Evolutionary conservation across 2,329 filamentous ascomycete genomes (phyloP).

Genomic region (Verticillium longisporum): DNA sequence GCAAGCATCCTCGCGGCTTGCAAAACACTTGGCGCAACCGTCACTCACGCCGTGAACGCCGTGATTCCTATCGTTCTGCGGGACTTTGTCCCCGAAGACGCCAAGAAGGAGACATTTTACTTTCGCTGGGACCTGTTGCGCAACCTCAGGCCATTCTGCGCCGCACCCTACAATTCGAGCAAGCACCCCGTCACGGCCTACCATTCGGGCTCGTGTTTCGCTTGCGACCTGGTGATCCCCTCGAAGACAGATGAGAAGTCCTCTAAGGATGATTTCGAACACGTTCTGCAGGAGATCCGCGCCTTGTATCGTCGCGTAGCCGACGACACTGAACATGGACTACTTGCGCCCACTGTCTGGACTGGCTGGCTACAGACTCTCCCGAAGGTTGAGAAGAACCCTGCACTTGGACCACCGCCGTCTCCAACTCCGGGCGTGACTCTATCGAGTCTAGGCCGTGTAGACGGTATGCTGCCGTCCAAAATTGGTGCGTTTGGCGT

Average conservation of each 20-base stretch:
- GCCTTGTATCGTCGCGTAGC: slow-evolving; percentile 17
- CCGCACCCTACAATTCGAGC: slow-evolving; percentile 11
- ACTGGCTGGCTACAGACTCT: slow-evolving; percentile 3
- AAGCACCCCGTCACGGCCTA: slow-evolving; percentile 17
- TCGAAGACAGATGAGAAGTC: background rate
- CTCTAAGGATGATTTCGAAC: slow-evolving; percentile 12
- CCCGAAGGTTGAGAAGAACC: background rate
- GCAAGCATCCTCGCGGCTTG: slow-evolving; percentile 9
- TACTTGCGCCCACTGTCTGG: slow-evolving; percentile 16
- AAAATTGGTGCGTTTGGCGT: slow-evolving; percentile 17
- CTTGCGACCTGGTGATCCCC: slow-evolving; percentile 14
- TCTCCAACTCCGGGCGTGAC: no score
- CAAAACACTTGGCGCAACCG: slow-evolving; percentile 12
- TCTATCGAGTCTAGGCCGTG: no score
- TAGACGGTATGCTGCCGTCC: slow-evolving; percentile 15
- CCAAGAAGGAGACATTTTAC: background rate
- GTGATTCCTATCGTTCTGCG: slow-evolving; percentile 17
- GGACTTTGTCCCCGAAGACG: slow-evolving; percentile 8
- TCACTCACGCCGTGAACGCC: slow-evolving; percentile 21
- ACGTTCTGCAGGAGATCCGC: slow-evolving; percentile 12
- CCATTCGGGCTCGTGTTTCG: slow-evolving; percentile 18
- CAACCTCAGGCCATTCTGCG: slow-evolving; percentile 18
- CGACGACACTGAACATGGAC: slow-evolving; percentile 18
- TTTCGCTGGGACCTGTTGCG: slow-evolving; percentile 21
- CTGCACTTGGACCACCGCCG: background rate